Evolutionary conservation across 23 red algal species (phyloP), one percentile per base, ranked within the genome.

Genomic region (Gracilaria gracilis): DNA sequence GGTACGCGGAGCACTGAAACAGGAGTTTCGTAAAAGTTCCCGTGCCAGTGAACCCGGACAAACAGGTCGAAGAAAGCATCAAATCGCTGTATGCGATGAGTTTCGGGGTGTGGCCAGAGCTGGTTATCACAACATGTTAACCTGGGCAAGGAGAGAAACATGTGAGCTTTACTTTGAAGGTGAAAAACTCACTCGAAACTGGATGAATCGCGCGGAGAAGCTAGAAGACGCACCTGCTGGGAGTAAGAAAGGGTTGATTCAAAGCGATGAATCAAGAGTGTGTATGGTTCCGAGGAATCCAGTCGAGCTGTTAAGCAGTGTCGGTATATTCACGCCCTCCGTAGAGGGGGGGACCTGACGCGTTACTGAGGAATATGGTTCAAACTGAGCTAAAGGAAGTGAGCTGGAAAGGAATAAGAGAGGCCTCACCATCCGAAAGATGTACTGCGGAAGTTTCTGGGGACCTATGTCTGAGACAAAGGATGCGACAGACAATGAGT

Each of bases 401-500:
- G 27, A 74, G 20, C 19, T 40, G 34, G 67, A 31, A 74, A 46
- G 42, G 42, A 7, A 46, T 46, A 7, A 46, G 42, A 46, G 11
- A 46, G 11, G 42, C 42, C 4, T 46, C 42, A 7, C 42, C 11
- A 7, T 7, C 42, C 42, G 42, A 46, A 4, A 46, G 42, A 11
- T 46, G 42, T 46, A 46, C 11, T 7, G 5, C 11, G 5, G 40
- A 73, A 21, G 9, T 73, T 17, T 42, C 9, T 33, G 67, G 2
- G 4, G 67, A 73, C 4, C 9, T 17, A 23, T 73, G 27, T 21
- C 24, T 73, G 7, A 73, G 67, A 32, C 67, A 73, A 32, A 73
- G 67, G 20, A 73, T 73, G 19, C 19, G 40, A 21, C 67, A 73
- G 27, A 73, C 67, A 9, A n/a, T 73, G 67, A 33, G 67, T 27